phyloP scores from a whole-genome alignment of 2,329 filamentous ascomycete species.

The Aspergillus glaucus region DNA sequence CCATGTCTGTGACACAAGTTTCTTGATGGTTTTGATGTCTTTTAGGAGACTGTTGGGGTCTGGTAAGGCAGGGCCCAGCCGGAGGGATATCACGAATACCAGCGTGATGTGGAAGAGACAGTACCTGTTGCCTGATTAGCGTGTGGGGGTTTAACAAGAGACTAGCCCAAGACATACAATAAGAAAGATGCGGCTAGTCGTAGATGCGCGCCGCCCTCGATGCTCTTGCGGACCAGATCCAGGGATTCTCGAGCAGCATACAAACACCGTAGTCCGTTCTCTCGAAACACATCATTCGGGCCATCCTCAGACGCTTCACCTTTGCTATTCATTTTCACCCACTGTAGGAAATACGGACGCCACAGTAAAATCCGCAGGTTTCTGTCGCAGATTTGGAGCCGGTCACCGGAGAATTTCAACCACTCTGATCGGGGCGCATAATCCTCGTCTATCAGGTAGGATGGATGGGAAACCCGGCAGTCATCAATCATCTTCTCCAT shows the following conservation, averaged over 20 bases:
- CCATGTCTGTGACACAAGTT: background rate
- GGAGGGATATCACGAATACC: background rate
- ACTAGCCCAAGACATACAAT: background rate
- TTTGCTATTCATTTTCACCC: background rate
- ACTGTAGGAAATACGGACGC: background rate
- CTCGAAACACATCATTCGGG: background rate
- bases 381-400: background rate
- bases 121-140: background rate
- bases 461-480: background rate
- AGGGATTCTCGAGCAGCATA: background rate
- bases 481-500: background rate
- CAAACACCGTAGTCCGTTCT: background rate
- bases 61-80: background rate
- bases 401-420: background rate
- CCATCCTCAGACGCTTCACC: background rate
- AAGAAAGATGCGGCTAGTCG: background rate
- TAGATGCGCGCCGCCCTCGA: background rate
- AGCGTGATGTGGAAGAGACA: background rate
- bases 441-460: background rate
- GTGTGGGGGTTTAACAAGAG: background rate
- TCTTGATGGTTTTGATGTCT: background rate
- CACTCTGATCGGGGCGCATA: background rate
- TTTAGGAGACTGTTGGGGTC: background rate
- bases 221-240: background rate
- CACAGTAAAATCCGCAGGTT: background rate